phyloP scores from a whole-genome alignment of 2,329 filamentous ascomycete genomes.

The Apiospora arundinis region DNA sequence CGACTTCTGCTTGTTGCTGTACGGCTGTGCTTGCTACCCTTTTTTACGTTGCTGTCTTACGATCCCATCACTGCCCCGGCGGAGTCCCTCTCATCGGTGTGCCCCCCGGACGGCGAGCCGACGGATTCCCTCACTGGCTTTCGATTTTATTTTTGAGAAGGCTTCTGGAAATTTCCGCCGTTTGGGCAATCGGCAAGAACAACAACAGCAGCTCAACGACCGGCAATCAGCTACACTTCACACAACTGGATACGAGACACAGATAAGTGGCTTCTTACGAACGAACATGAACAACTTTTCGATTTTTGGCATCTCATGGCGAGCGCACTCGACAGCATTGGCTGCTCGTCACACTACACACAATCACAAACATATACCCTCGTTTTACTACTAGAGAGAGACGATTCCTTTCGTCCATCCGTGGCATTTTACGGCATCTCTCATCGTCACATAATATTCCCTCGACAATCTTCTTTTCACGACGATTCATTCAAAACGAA shows the following conservation, averaged over 20 bases:
- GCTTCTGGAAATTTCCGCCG: neutral
- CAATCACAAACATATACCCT: conserved; percentile 15
- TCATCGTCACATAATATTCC: conserved; percentile 17
- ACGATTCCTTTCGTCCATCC: neutral
- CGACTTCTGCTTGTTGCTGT: conserved; percentile 16
- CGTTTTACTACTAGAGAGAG: conserved; percentile 19
- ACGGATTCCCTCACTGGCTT: neutral
- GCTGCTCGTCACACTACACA: conserved; percentile 13
- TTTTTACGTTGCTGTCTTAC: conserved; percentile 1
- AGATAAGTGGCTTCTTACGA: conserved; percentile 14
- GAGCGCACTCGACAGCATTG: conserved; percentile 19
- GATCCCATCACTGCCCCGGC: neutral
- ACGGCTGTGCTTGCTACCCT: neutral
- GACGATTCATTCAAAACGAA: conserved; percentile 19
- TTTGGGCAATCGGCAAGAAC: neutral
- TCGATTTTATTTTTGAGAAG: neutral
- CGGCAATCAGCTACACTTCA: neutral
- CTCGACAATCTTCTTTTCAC: conserved; percentile 18
- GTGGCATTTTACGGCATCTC: conserved; percentile 20
- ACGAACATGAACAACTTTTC: conserved; percentile 10
- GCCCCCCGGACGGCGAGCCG: neutral
- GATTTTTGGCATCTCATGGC: conserved; percentile 12
- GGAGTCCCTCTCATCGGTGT: neutral
- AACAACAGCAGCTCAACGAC: neutral
- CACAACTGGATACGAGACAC: conserved; percentile 16